Base-by-base conservation (phyloP, 2,329 filamentous ascomycete genomes). In the Diaporthe amygdali region DNA sequence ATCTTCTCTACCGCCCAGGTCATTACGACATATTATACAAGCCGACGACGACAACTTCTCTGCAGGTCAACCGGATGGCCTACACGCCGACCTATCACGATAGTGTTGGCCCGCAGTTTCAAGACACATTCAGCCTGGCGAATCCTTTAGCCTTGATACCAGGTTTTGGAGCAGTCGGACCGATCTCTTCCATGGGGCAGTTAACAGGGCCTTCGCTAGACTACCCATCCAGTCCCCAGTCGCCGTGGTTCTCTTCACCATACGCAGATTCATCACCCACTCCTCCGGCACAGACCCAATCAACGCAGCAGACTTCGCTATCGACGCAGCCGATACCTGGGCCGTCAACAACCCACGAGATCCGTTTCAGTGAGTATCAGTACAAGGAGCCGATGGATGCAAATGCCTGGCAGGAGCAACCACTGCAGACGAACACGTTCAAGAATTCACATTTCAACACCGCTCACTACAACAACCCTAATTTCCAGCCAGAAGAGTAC, bases 11-110 rank as follows among this genome's bases (percentile, higher is more conserved):
- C 88, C 91, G 84, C 79, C 97, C 85, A 51, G 94, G 94, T 72
- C 96, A 98, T 82, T 99, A 98, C 81, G 96, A 98, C 81, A 91
- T 99, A 73, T 87, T 98, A 41, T 99, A 99, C 74, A 79, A 73
- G 68, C 74, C 72, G 78, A 67, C 71, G 77, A 64, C 54, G 74
- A 70, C 72, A 77, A 14, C 78, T 81, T 1, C 73, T 81, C n/a
- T 91, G 54, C 88, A 89, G 74, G 86, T 92, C 55, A 84, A 90
- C 75, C 83, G 87, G 30, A 87, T 85, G 17, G 79, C 81, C 3
- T 84, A 71, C 30, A 37, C 68, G 14, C 71, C 71, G 17, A 46
- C 68, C 17, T 52, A 61, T 14, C 70, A 71, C 27, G 39, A 52
- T 25, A 52, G n/a, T 17, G 51, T 46, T 34, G 59, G 59, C 15